These are phyloP conservation scores for Aspergillus carbonarius DNA, from an alignment of 2,329 filamentous ascomycete species.

Conservation along the genomic window DNA sequence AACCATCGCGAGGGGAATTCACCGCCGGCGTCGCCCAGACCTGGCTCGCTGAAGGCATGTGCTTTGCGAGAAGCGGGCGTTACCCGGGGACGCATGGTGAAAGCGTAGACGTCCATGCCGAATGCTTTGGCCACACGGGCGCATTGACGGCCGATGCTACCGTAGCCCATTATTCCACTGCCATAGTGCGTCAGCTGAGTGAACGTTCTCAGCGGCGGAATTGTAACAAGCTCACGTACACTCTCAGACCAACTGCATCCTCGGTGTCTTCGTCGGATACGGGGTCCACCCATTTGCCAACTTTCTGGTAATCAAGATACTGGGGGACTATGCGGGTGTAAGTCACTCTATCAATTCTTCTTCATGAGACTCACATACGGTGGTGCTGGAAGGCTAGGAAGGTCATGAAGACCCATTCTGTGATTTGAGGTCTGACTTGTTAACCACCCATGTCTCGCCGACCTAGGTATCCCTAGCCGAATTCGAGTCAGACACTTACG, in stretches of 20 bases:
- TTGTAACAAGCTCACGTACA: neutral
- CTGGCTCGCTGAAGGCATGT: neutral
- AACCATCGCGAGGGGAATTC: constrained; percentile 1
- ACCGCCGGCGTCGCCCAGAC: neutral
- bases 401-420: constrained; percentile 3
- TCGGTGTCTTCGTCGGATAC: constrained; percentile 1
- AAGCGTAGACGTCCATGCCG: constrained; percentile 1
- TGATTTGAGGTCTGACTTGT: constrained; percentile 1
- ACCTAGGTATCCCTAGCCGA: too few species aligned
- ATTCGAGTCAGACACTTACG: neutral
- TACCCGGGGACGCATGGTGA: neutral
- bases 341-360: neutral
- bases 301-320: neutral
- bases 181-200: neutral
- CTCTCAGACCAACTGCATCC: constrained; percentile 1
- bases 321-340: neutral
- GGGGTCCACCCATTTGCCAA: neutral
- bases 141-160: constrained; percentile 1
- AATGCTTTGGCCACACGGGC: neutral
- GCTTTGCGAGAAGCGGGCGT: neutral
- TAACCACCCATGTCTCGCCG: neutral
- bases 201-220: neutral
- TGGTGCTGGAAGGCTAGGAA: constrained; percentile 4
- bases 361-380: neutral
- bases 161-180: constrained; percentile 1